Evolutionary conservation across 768 basidiomycete genomes (phyloP).

Genomic region (Dentipellis sp.): DNA sequence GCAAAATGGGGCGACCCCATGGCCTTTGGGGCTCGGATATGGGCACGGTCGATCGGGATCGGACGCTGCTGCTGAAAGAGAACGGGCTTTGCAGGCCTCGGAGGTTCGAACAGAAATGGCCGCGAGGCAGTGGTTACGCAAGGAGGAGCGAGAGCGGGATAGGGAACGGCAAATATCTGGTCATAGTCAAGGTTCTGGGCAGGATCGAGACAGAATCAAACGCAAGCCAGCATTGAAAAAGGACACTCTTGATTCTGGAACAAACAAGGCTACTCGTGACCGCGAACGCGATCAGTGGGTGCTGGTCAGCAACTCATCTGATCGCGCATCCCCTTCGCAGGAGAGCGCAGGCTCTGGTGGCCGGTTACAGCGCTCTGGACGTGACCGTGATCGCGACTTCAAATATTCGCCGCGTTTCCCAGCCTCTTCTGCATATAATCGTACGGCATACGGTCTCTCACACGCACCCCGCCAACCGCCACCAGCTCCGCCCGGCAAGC

Average conservation of each 20-base stretch:
- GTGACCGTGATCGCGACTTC: constrained; percentile 4
- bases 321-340: constrained; percentile 1
- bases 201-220: neutral
- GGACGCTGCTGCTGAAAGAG: constrained; percentile 42
- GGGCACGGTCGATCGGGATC: constrained; percentile 38
- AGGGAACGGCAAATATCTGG: constrained; percentile 11
- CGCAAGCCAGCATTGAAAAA: neutral
- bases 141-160: constrained; percentile 23
- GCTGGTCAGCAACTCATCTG: neutral
- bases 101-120: constrained; percentile 28
- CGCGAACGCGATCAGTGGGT: neutral
- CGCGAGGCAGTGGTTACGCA: constrained; percentile 22
- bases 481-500: constrained; percentile 20
- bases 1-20: constrained; percentile 13
- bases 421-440: neutral
- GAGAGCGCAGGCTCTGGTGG: neutral
- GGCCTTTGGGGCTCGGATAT: constrained; percentile 12
- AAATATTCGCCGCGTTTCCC: constrained; percentile 13
- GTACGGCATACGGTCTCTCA: constrained; percentile 14
- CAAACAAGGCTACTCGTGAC: neutral
- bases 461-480: constrained; percentile 13
- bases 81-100: constrained; percentile 29
- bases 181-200: neutral
- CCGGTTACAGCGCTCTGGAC: neutral
- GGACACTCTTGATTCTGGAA: neutral